Base-by-base conservation (phyloP, 306 rosid genomes). In the Citrullus mucosospermus region DNA sequence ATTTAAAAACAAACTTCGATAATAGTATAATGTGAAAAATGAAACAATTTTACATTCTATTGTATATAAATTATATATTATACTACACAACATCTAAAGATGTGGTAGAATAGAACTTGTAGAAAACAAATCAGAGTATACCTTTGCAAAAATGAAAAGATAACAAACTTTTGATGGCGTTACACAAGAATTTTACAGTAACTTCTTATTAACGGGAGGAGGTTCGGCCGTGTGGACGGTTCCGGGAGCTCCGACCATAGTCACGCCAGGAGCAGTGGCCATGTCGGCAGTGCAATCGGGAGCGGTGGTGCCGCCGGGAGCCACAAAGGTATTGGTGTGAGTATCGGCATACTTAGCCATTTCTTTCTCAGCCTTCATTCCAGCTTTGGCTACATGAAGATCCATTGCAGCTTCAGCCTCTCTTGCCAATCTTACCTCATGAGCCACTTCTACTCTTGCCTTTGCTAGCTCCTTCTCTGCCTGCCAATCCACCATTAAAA, bases 391-490 rank as follows among this genome's bases (percentile, higher is more conserved):
- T 16, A 84, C 88, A 59, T 93, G 96, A 20, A 87, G 4, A 15
- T 80, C 87, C 97, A 86, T 89, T 36, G 62, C 76, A 34, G 93
- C 98, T 78, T 93, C 97, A 0, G 92, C 95, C 80, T 91, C 92
- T 83, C 84, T 91, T 44, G 96, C 98, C 85, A 89, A 28, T 67
- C 95, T 89, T 38, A 91, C 85, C 83, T 93, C 96, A 8, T 80
- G 92, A 54, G 98, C 98, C 65, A 90, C 80, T 0, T 86, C 91
- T 79, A 78, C 69, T 75, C 93, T 87, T 0, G 93, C 89, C 78
- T 88, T 86, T 1, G 96, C 93, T 14, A 89, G 34, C 3, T 89
- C 90, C 76, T 91, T 93, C 87, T 84, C 94, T 0, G 82, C 89
- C 97, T 91, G 68, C 48, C 16, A 11, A n/a, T 41, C 1, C 6